A percentile compares a stretch with the other conserved stretches of the same genome.
Conservation (phyloP, 495 filamentous ascomycete species). For the Aspergillus taichungensis region DNA sequence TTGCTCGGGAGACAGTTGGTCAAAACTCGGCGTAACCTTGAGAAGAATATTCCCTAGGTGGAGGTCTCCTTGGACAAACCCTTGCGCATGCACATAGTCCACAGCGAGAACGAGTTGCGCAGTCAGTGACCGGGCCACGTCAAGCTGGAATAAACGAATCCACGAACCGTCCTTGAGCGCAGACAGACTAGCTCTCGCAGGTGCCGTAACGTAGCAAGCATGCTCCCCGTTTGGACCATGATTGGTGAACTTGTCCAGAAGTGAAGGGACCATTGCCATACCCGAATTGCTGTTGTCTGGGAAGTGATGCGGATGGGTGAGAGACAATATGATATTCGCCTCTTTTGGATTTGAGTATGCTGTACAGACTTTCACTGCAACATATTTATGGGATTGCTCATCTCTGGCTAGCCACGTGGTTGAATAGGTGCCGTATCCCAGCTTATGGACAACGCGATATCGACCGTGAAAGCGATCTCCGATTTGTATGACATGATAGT, state of each 20-base stretch:
- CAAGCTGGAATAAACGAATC: conserved; percentile 25
- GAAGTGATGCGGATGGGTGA: conserved; percentile 1
- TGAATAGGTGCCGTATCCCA: conserved; percentile 26
- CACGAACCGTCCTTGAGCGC: conserved; percentile 20
- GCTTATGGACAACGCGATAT: conserved; percentile 28
- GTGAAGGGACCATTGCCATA: conserved; percentile 17
- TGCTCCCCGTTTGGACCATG: conserved; percentile 36
- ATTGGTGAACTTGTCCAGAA: conserved; percentile 31
- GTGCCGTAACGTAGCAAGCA: conserved; percentile 26
- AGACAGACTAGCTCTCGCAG: conserved; percentile 22
- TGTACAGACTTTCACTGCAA: conserved; percentile 27
- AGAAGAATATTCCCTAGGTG: conserved; percentile 25
- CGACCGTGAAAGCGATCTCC: conserved; percentile 25
- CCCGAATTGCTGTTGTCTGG: conserved; percentile 6
- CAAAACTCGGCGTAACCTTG: conserved; percentile 6
- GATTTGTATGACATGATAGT: conserved; percentile 26
- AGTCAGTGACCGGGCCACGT: conserved; percentile 29
- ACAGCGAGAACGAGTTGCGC: conserved; percentile 29
- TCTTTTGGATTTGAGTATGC: conserved; percentile 19
- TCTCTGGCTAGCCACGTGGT: conserved; percentile 27
- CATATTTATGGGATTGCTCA: conserved; percentile 15
- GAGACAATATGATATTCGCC: conserved; percentile 12
- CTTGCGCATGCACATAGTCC: conserved; percentile 21
- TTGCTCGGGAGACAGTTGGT: conserved; percentile 13
- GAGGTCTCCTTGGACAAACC: conserved; percentile 26